Base-by-base conservation (phyloP, 305 asterid genomes). In the Fraxinus greggii region DNA sequence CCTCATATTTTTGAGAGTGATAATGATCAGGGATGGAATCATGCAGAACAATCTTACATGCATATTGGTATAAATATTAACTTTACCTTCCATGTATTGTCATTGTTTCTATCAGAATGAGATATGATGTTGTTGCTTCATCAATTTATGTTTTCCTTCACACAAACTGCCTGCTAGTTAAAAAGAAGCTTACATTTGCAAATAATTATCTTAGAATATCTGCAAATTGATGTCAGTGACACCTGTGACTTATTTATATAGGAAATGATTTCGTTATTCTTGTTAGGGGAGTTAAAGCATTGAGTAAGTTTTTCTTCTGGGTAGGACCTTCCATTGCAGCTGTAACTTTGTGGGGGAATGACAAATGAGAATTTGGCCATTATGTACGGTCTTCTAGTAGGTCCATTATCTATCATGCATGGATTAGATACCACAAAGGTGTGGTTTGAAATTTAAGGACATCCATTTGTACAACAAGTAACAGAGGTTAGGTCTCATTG, bases 1-100 rank as follows among this genome's bases (percentile, higher is more conserved):
- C 35, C 81, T 36, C 74, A 78, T 17, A 59, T 59, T 15, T 78
- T 78, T 31, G 81, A 78, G 56, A 78, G 56, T 13, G 81, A 78
- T 29, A 59, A 59, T 59, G 72, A 78, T 59, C 81, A 51, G 48
- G 69, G 75, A 21, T 78, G 81, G 81, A 78, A 59, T 28, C 36
- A 54, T 29, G 56, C 28, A 56, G 81, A 78, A 36, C 81, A 78
- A 29, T 26, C 81, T 78, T 78, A 59, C 10, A 31, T 78, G 40
- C 81, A 78, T 78, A n/a, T 23, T 28, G 81, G 81, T 78, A 78
- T 31, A 15, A 69, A 69, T 69, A 69, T 29, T 69, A 69, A 31
- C 75, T 15, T 28, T 69, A 69, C 9, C 42, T 69, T 69, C 42
- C 40, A 15, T 69, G 23, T 31, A 31, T 12, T 69, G 38, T 31